Conservation (phyloP, 352 stramenopile genomes). For the Pythium vanterpoolii region DNA sequence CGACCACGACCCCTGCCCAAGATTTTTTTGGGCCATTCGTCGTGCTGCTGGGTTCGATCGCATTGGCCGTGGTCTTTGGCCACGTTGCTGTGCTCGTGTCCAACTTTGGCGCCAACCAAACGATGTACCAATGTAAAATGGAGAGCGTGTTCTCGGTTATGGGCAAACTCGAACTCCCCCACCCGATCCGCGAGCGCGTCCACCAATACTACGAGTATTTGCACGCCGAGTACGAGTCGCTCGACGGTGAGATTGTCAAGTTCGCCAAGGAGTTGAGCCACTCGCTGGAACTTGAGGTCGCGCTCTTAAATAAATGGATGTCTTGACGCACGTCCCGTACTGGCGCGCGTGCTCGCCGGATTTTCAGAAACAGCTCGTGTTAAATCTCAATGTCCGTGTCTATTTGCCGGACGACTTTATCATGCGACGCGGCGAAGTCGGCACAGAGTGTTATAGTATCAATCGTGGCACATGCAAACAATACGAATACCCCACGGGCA, state of each 20-base stretch:
- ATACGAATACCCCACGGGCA: constrained; percentile 4
- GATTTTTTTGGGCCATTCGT: constrained; percentile 40
- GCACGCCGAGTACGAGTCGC: constrained; percentile 59
- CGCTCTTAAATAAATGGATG: constrained; percentile 72
- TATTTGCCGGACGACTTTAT: constrained; percentile 77
- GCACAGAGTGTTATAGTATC: constrained; percentile 64
- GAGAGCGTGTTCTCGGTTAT: constrained; percentile 58
- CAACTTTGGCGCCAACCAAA: constrained; percentile 51
- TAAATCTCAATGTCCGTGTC: constrained; percentile 50
- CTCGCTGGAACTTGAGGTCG: constrained; percentile 54
- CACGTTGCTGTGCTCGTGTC: constrained; percentile 56
- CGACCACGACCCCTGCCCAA: constrained; percentile 23
- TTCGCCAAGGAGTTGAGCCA: constrained; percentile 52
- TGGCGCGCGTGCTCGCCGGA: constrained; percentile 50
- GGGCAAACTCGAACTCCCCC: constrained; percentile 43
- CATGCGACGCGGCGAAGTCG: constrained; percentile 51
- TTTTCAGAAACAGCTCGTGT: constrained; percentile 63
- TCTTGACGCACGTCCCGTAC: constrained; percentile 58
- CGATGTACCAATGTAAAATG: constrained; percentile 62
- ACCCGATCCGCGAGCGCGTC: constrained; percentile 47
- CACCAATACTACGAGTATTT: constrained; percentile 67
- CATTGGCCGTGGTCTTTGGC: constrained; percentile 60
- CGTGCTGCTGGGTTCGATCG: constrained; percentile 46
- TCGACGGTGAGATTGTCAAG: constrained; percentile 46
- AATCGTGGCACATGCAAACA: constrained; percentile 54